Base-by-base conservation (phyloP, 257 asterid species). In the Fraxinus cuspidata region DNA sequence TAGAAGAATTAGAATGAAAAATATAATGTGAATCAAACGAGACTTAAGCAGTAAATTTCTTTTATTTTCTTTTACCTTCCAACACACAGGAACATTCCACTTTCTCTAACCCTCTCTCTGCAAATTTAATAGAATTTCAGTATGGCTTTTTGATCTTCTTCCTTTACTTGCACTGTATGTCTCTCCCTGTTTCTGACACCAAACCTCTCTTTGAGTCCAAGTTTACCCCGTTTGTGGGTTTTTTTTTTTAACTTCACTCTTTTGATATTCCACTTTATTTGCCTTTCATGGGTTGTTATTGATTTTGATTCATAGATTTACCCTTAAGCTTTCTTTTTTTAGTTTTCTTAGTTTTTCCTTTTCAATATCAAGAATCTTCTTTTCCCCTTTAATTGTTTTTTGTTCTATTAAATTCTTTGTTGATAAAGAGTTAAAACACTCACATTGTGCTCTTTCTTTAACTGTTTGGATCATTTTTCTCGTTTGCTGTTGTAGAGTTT, bases 191-290 rank as follows among this genome's bases (percentile, higher is more conserved):
- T 44, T 79, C 91, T 79, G 86, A 79, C 91, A 87, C 91, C 92
- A 86, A 86, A 91, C 91, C 76, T 86, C 88, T 86, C 89, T 92
- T 92, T 87, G 85, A 90, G 85, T 87, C 89, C 84, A 94, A 90
- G 91, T 79, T 86, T 85, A 73, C 71, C 77, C 53, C 78, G 16
- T 66, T 80, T 75, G 81, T 37, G 76, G 77, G 74, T 73, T 53
- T 70, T 71, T 72, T 71, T 72, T 42, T 72, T 78, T 21, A 66
- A 81, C 81, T 68, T 70, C 85, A 71, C 69, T 80, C 81, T 66
- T 83, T 81, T 67, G 84, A 73, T 82, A 83, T 82, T 77, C 81
- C 76, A 71, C 81, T 84, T 76, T 35, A 35, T 71, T 78, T 87
- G 77, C 79, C 88, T 84, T 82, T 86, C 89, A 69, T 27, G 77